Evolutionary conservation across 441 rosid genomes (phyloP).

Genomic region (Arabidopsis lyrata): DNA sequence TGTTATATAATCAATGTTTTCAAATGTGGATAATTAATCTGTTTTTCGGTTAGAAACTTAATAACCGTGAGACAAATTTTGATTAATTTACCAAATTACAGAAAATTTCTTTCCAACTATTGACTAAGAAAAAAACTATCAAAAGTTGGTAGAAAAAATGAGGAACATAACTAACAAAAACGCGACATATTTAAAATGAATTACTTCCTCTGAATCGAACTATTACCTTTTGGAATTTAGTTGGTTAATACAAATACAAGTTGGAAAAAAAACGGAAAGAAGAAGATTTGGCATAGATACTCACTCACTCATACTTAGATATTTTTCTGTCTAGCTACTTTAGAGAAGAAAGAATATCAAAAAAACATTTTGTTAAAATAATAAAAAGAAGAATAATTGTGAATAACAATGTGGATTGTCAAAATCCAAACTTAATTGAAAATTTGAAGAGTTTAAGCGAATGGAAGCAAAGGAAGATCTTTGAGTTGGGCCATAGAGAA

Average conservation of each 20-base stretch:
- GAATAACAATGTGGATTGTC: slow-evolving; percentile 31
- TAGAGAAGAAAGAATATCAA: slow-evolving; percentile 9
- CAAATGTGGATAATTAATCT: too few relatives aligned
- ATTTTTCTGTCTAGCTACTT: slow-evolving; percentile 25
- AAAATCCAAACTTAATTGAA: slow-evolving; percentile 37
- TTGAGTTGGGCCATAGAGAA: slow-evolving; percentile 48
- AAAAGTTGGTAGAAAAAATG: not conserved
- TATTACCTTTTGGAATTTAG: slow-evolving; percentile 5
- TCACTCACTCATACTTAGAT: slow-evolving; percentile 8
- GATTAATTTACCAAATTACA: too few relatives aligned
- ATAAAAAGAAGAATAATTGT: slow-evolving; percentile 18
- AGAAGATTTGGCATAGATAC: slow-evolving; percentile 40
- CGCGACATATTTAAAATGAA: not conserved
- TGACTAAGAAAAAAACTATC: not conserved
- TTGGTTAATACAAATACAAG: slow-evolving; percentile 23
- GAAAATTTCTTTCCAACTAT: too few relatives aligned
- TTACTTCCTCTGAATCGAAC: not conserved
- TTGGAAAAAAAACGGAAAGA: slow-evolving; percentile 28
- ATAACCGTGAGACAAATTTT: too few relatives aligned
- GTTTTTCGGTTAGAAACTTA: too few relatives aligned
- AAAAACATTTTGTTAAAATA: not conserved
- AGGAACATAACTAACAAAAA: too few relatives aligned
- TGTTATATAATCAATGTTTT: not conserved
- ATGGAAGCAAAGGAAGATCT: slow-evolving; percentile 41
- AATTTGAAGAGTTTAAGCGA: slow-evolving; percentile 18